Evolutionary conservation across 306 rosid genomes (phyloP).

Genomic region (Fragaria iinumae): DNA sequence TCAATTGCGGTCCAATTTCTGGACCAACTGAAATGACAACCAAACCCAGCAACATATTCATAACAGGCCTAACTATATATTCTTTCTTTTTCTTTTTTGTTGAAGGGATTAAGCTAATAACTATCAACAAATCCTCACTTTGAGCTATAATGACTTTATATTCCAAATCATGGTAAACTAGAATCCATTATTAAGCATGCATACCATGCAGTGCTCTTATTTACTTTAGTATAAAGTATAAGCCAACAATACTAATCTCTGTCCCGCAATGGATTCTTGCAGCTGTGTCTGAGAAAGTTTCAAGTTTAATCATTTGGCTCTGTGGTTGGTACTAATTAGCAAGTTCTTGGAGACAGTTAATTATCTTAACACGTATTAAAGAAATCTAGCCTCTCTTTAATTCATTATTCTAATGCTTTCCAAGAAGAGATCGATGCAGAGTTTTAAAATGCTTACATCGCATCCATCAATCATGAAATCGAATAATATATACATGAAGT

Average conservation of each 20-base stretch:
- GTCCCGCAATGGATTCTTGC: not conserved
- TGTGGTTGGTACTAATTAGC: conserved; percentile 8
- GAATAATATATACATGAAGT: not conserved
- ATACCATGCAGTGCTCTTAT: not conserved
- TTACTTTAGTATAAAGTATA: not conserved
- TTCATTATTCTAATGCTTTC: not conserved
- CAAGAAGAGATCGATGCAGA: not conserved
- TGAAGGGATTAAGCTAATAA: not conserved
- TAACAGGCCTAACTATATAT: not conserved
- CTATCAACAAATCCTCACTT: not conserved
- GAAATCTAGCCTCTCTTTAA: not conserved
- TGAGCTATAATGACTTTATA: not conserved
- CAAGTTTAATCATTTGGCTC: conserved; percentile 3
- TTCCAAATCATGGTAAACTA: not conserved
- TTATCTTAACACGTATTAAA: not conserved
- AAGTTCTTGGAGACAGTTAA: not conserved
- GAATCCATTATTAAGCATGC: conserved; percentile 12
- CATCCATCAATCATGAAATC: conserved; percentile 18
- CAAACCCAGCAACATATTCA: not conserved
- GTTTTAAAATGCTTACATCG: not conserved
- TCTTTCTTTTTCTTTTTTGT: not conserved
- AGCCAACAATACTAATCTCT: not conserved
- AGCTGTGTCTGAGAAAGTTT: not conserved
- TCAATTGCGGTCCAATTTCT: not conserved
- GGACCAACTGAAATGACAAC: not conserved